Conservation (phyloP, 495 filamentous ascomycete species). For the Margaritispora aquatica region DNA sequence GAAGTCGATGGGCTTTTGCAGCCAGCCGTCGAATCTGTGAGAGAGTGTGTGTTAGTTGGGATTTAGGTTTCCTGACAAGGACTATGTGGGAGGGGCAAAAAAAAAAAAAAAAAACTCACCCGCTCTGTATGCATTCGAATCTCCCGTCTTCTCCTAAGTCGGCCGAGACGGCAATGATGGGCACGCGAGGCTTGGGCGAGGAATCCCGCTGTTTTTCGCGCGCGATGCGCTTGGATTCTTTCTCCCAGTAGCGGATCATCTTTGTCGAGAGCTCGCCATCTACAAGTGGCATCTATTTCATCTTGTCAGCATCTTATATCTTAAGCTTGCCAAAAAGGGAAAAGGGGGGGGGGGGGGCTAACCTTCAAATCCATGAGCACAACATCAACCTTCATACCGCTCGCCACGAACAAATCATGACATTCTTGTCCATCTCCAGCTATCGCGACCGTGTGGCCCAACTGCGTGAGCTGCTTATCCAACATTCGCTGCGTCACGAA, state of each 20-base stretch:
- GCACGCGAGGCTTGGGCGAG: slow-evolving; percentile 41
- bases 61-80: background rate
- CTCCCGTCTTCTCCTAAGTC: slow-evolving; percentile 67
- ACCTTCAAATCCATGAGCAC: slow-evolving; percentile 91
- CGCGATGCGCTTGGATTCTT: slow-evolving; percentile 7
- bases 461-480: slow-evolving; percentile 71
- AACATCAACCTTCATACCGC: slow-evolving; percentile 60
- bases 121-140: slow-evolving; percentile 63
- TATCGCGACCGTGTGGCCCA: slow-evolving; percentile 64
- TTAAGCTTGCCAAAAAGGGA: too few relatives aligned
- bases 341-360: slow-evolving; percentile 35
- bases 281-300: slow-evolving; percentile 71
- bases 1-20: slow-evolving; percentile 71
- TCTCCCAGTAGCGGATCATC: slow-evolving; percentile 72
- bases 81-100: background rate
- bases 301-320: too few relatives aligned
- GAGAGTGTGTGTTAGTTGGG: background rate
- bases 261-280: slow-evolving; percentile 75
- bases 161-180: slow-evolving; percentile 88
- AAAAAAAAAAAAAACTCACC: slow-evolving; percentile 33
- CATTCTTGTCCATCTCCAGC: slow-evolving; percentile 87
- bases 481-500: slow-evolving; percentile 85
- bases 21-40: slow-evolving; percentile 48
- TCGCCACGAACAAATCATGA: slow-evolving; percentile 56
- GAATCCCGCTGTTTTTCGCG: slow-evolving; percentile 11